These are phyloP conservation scores for Cordyceps cicadae DNA, from an alignment of 2,329 filamentous ascomycete species.

Conservation along the genomic window DNA sequence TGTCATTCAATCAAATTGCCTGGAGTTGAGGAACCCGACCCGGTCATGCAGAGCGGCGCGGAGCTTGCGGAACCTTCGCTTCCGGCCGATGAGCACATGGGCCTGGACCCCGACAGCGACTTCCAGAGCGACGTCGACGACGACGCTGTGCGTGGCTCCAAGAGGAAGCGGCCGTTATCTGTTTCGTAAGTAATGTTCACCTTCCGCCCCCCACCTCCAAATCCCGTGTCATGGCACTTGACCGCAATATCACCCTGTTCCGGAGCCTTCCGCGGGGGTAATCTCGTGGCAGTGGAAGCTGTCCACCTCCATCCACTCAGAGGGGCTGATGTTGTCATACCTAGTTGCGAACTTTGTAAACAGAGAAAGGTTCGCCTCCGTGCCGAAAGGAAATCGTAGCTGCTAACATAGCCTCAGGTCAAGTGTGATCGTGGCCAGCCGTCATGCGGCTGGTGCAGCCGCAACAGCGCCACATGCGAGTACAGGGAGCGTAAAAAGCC, in stretches of 20 bases:
- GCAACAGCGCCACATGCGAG: constrained; percentile 55
- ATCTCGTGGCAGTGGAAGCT: background rate
- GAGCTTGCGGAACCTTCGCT: constrained; percentile 16
- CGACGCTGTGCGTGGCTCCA: constrained; percentile 37
- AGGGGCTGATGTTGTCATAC: constrained; percentile 29
- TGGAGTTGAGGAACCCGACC: constrained; percentile 1
- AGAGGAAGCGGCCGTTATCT: constrained; percentile 53
- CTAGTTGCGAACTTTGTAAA: constrained; percentile 70
- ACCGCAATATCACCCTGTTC: background rate
- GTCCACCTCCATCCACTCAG: constrained; percentile 11
- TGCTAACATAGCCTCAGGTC: constrained; percentile 36
- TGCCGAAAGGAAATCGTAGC: constrained; percentile 9
- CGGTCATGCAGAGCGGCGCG: background rate
- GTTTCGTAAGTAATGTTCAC: constrained; percentile 41
- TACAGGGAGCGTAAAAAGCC: constrained; percentile 64
- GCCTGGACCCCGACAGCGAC: constrained; percentile 38
- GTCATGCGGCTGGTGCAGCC: constrained; percentile 59
- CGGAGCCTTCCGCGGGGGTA: background rate
- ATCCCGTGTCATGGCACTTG: constrained; percentile 1
- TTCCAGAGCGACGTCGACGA: constrained; percentile 42
- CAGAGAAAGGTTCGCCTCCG: constrained; percentile 57
- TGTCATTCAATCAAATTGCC: background rate
- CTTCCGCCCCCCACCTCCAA: constrained; percentile 8
- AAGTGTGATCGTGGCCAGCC: constrained; percentile 72
- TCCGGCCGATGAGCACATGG: constrained; percentile 24